A percentile compares a stretch with the other conserved stretches of the same genome.
Conservation (phyloP, 441 rosid genomes). For the Sinapis alba region DNA sequence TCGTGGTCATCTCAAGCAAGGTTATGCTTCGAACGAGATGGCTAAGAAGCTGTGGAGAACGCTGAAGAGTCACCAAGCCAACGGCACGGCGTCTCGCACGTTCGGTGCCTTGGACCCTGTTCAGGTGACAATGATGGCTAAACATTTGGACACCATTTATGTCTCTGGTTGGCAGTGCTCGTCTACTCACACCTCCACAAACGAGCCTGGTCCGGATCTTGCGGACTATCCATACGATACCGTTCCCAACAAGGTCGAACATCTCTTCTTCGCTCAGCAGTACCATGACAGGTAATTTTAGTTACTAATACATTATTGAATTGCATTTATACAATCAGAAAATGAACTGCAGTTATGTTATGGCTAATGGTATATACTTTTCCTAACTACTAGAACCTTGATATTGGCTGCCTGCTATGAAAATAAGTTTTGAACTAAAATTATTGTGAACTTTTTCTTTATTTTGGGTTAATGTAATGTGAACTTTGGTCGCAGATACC, state of each 20-base stretch:
- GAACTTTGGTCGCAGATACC: not conserved
- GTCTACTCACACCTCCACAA: constrained; percentile 84
- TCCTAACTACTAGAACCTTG: not conserved
- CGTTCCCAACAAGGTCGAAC: constrained; percentile 93
- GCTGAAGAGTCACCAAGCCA: constrained; percentile 83
- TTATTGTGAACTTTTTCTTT: not conserved
- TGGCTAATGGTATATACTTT: not conserved
- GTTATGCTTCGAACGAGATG: constrained; percentile 84
- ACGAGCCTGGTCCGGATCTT: constrained; percentile 94
- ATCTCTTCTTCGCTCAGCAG: constrained; percentile 85
- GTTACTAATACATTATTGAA: not conserved
- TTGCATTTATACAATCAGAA: not conserved
- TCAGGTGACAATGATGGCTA: constrained; percentile 95
- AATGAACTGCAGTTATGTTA: not conserved
- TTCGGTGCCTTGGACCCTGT: constrained; percentile 93
- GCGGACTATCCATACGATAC: constrained; percentile 96
- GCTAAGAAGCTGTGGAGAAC: constrained; percentile 91
- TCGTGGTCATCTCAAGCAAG: constrained; percentile 76
- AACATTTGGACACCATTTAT: constrained; percentile 79
- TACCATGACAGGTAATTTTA: constrained; percentile 65
- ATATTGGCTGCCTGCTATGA: not conserved
- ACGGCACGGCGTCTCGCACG: constrained; percentile 87
- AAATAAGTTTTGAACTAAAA: not conserved
- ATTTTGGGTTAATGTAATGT: not conserved
- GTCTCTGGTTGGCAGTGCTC: constrained; percentile 99